Base-by-base conservation (phyloP, 345 rosid species). In the Citrus cavaleriei region DNA sequence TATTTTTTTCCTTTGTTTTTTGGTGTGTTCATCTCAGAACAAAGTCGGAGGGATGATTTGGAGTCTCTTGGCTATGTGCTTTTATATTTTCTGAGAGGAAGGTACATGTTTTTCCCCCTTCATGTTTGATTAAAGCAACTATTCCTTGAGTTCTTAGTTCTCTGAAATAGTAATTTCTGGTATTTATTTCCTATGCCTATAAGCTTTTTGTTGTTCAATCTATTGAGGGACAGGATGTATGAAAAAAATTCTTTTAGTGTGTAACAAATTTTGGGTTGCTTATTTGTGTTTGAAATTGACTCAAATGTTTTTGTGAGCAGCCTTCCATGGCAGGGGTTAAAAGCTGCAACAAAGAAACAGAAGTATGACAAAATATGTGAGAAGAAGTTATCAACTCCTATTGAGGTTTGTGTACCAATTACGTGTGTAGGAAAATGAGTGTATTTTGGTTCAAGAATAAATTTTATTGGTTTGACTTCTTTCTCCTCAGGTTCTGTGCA, bases 311-410 rank as follows among this genome's bases (percentile, higher is more conserved):
- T 82, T 82, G 76, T 81, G 14, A 64, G 51, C 82, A 94, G 97
- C 87, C 94, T 94, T 79, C 98, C 98, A 40, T 94, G 97, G 98
- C 98, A 92, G 88, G 98, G 98, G 60, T 80, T 92, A 62, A 92
- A 94, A 85, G 97, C 93, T 68, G 93, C 91, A 72, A 92, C 94
- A 58, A 94, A 94, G 84, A 94, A 92, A 85, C 94, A 90, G 84
- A 92, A 94, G 74, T 94, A 94, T 80, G 95, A 94, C 80, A 92
- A 92, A 85, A 92, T 94, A 79, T 90, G 97, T 68, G 93, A 91
- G 84, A 94, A 91, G 89, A 94, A 94, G 86, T 75, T 91, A 77
- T 91, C 97, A 77, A 94, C 97, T 85, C 95, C 97, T 8, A 92
- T 94, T 37, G 98, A 94, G 95, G 98, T 94, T 59, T 77, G 78